Conservation (phyloP, 1,139 yeast species). For the Suhomyces kunorum region DNA sequence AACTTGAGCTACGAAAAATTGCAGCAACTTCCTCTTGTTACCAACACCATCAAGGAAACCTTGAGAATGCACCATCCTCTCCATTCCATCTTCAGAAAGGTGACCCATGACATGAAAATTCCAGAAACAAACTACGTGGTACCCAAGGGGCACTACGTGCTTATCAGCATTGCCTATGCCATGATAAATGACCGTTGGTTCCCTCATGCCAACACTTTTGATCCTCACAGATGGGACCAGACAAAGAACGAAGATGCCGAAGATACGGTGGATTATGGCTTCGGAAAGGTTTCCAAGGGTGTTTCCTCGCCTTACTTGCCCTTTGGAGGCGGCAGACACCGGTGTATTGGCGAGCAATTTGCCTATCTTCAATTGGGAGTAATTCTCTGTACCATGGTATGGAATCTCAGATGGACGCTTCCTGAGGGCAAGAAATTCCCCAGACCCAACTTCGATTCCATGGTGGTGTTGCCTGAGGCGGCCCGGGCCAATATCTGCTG, state of each 20-base stretch:
- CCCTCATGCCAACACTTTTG: conserved; percentile 66
- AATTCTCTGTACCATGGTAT: conserved; percentile 70
- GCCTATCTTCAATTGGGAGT: conserved; percentile 93
- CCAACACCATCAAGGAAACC: conserved; percentile 85
- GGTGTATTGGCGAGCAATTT: conserved; percentile 98
- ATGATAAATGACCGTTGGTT: conserved; percentile 75
- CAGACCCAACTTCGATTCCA: conserved; percentile 78
- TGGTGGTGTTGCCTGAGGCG: conserved; percentile 83
- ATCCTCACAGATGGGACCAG: conserved; percentile 87
- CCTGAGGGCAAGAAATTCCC: conserved; percentile 63
- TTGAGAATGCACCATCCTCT: conserved; percentile 94
- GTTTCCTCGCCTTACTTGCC: conserved; percentile 94
- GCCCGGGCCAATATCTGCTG: conserved; percentile 76
- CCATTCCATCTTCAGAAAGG: conserved; percentile 94
- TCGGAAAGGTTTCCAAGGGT: conserved; percentile 93
- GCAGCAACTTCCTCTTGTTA: conserved; percentile 76
- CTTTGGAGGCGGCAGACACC: conserved; percentile 98
- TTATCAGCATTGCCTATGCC: conserved; percentile 92
- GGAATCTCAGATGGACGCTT: conserved; percentile 74
- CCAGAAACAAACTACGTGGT: conserved; percentile 79
- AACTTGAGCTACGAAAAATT: conserved; percentile 78
- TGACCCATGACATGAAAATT: conserved; percentile 70
- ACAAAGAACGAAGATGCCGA: conserved; percentile 15
- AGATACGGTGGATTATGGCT: conserved; percentile 82
- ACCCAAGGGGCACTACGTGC: conserved; percentile 83